Evolutionary conservation across 2,329 filamentous ascomycete species (phyloP).

Genomic region (Pestalotiopsis sp.): DNA sequence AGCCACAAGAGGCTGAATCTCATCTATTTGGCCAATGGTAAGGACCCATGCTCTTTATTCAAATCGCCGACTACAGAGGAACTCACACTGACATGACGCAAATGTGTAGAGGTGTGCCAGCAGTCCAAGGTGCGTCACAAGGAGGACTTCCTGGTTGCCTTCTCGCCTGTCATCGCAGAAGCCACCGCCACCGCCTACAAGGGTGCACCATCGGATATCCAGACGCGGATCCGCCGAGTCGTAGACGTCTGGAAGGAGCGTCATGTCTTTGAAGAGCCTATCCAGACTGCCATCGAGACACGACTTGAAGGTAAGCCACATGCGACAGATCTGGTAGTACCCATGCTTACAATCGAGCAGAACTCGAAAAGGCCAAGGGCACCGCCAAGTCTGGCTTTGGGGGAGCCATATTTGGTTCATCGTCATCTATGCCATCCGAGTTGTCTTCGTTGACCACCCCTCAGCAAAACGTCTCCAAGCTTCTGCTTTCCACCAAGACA

Average conservation of each 20-base stretch:
- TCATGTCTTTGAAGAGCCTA: slow-evolving; percentile 77
- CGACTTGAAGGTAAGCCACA: slow-evolving; percentile 71
- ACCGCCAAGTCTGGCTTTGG: slow-evolving; percentile 52
- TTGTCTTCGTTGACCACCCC: slow-evolving; percentile 73
- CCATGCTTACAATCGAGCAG: slow-evolving; percentile 37
- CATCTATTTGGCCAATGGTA: slow-evolving; percentile 94
- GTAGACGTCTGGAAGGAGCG: slow-evolving; percentile 94
- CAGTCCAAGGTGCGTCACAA: slow-evolving; percentile 93
- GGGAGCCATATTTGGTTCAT: slow-evolving; percentile 69
- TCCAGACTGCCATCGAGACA: slow-evolving; percentile 79
- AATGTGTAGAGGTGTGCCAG: slow-evolving; percentile 81
- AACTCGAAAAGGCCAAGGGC: slow-evolving; percentile 63
- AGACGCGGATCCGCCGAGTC: slow-evolving; percentile 83
- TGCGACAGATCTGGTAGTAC: not conserved
- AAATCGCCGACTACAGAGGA: not conserved
- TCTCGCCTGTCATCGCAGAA: slow-evolving; percentile 89
- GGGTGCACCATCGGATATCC: slow-evolving; percentile 81
- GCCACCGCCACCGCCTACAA: slow-evolving; percentile 91
- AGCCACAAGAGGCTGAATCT: slow-evolving; percentile 86
- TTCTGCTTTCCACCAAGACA: slow-evolving; percentile 67
- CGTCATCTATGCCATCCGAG: slow-evolving; percentile 70
- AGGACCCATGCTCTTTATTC: slow-evolving; percentile 23
- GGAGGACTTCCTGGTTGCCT: slow-evolving; percentile 89
- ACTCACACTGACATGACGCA: slow-evolving; percentile 13
- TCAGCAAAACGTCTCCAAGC: slow-evolving; percentile 74